Percentiles rank a stretch among this genome's conserved stretches.
Conservation (phyloP, 148 eudicot genomes). For the Rhododendron griersonianum region DNA sequence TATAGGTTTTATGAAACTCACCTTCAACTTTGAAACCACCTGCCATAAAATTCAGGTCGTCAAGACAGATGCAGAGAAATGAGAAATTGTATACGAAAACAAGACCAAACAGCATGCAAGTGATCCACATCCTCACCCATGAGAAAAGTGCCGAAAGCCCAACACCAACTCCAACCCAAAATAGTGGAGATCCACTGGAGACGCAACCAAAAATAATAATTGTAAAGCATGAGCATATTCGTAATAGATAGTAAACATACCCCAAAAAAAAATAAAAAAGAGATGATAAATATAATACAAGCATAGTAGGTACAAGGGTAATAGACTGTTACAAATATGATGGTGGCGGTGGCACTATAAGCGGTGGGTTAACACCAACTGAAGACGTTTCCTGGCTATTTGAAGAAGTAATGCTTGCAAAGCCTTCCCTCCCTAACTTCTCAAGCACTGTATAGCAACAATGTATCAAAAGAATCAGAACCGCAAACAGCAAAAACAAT, state of each 20-base stretch:
- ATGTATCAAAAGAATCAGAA: neutral
- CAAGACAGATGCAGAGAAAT: neutral
- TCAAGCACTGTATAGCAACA: constrained; percentile 21
- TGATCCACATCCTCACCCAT: constrained; percentile 37
- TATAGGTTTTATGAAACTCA: constrained; percentile 25
- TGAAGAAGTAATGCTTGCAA: constrained; percentile 49
- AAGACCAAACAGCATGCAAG: neutral
- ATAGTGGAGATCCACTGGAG: constrained; percentile 81
- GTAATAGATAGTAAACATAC: neutral
- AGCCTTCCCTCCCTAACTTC: constrained; percentile 31
- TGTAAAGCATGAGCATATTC: neutral
- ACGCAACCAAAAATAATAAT: constrained; percentile 5
- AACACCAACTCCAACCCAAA: constrained; percentile 98
- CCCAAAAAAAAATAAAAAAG: neutral
- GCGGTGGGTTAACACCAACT: constrained; percentile 61
- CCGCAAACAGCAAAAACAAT: neutral
- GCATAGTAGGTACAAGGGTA: neutral
- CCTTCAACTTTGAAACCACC: constrained; percentile 66
- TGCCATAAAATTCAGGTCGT: constrained; percentile 28
- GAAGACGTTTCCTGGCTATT: constrained; percentile 54
- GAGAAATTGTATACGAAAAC: neutral
- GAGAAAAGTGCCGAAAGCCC: constrained; percentile 79
- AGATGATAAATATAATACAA: neutral
- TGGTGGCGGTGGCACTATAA: constrained; percentile 51
- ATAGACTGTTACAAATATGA: constrained; percentile 53